A percentile compares a stretch with the other conserved stretches of the same genome.
phyloP scores from a whole-genome alignment of 768 basidiomycete genomes.

The Lyophyllum semitale region DNA sequence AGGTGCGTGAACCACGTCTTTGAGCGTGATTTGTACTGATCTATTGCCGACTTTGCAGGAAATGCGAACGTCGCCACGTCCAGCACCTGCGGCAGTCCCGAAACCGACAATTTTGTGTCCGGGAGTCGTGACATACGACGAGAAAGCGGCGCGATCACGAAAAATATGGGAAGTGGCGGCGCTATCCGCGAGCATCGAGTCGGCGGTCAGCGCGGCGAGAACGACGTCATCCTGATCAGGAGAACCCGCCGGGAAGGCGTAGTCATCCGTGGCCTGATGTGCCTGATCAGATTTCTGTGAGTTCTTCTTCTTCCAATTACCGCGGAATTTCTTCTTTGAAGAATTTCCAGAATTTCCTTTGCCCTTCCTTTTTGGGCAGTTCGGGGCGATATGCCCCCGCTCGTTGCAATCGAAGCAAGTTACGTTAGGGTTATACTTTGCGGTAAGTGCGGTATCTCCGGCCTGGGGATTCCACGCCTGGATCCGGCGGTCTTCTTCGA shows the following conservation, averaged over 20 bases:
- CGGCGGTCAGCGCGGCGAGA: background rate
- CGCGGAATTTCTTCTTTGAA: background rate
- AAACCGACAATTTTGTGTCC: constrained; percentile 6
- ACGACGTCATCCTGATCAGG: background rate
- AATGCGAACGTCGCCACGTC: constrained; percentile 1
- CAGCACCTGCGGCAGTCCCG: background rate
- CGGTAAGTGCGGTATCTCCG: constrained; percentile 18
- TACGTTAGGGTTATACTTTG: constrained; percentile 13
- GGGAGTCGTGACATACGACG: constrained; percentile 2
- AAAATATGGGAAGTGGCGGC: background rate
- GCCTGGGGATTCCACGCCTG: background rate
- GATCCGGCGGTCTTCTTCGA: constrained; percentile 22
- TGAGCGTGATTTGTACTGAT: background rate
- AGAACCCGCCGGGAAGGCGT: background rate
- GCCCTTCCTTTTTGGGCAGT: constrained; percentile 4
- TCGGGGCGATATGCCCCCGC: constrained; percentile 6
- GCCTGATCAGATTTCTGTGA: constrained; percentile 7
- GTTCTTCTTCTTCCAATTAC: background rate
- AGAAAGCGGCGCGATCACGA: background rate
- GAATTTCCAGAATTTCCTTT: background rate
- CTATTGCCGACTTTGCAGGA: constrained; percentile 1
- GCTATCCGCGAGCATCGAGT: constrained; percentile 6
- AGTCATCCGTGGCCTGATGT: constrained; percentile 8
- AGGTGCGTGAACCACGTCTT: background rate
- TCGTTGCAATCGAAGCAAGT: constrained; percentile 12